Base-by-base conservation (phyloP, 805 yeast species). In the Candida vaughaniae region DNA sequence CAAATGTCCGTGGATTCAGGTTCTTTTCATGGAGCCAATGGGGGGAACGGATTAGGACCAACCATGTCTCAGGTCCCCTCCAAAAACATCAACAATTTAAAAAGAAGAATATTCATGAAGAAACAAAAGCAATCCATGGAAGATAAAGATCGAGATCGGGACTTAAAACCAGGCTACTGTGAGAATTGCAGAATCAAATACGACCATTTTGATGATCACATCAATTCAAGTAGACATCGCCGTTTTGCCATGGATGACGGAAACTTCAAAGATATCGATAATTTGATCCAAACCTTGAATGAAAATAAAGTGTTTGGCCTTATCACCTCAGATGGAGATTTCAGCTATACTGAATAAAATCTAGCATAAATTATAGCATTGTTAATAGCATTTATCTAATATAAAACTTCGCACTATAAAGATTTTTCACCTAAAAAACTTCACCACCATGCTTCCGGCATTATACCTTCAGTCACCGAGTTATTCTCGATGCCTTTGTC, bases 131-230 rank as follows among this genome's bases (percentile, higher is more conserved):
- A 54, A 43, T 33, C 48, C 3, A 50, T 41, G 6, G 49, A 48
- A 7, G 59, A 56, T 25, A 37, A 40, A 15, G 29, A 39, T 7
- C 19, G 14, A 18, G 29, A 27, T 15, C 58, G 57, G 34, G 71
- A 65, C 25, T 38, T 55, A 29, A 62, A 61, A 34, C 75, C 91
- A 1, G 97, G 97, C 0, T 90, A 86, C 60, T 91, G 99, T 63
- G 99, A 91, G 56, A 91, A 91, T 55, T 91, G 99, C 61, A 71
- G 91, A 16, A 84, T 83, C 42, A 82, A 82, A 55, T 91, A 85
- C 55, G 90, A 85, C 35, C 77, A 78, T 47, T 81, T 89, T 52
- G 85, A 80, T 17, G 85, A 78, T 39, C 99, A 91, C 56, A 75
- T 87, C 27, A 51, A 53, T 19, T 72, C 87, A 16, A 75, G 74